Evolutionary conservation across 768 basidiomycete species (phyloP).

Genomic region (Heimioporus sp.): DNA sequence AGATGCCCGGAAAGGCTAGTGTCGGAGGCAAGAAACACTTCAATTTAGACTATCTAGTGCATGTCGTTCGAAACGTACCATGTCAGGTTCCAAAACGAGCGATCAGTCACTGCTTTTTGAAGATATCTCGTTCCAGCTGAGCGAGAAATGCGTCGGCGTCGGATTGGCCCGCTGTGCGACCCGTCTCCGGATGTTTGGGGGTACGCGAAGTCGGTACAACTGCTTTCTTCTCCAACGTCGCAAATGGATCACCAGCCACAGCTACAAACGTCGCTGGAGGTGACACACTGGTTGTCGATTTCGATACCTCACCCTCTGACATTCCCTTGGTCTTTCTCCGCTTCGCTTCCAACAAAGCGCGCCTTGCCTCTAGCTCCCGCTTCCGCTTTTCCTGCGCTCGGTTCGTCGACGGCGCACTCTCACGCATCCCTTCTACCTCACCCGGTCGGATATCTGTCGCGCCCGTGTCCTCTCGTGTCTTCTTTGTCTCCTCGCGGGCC

Average conservation of each 20-base stretch:
- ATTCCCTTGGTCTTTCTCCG: constrained; percentile 48
- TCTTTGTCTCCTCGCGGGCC: constrained; percentile 70
- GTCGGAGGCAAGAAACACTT: constrained; percentile 31
- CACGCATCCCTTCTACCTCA: constrained; percentile 76
- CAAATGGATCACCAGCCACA: constrained; percentile 46
- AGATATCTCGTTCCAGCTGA: constrained; percentile 61
- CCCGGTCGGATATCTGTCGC: constrained; percentile 63
- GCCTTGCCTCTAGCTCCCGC: constrained; percentile 68
- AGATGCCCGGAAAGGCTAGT: constrained; percentile 50
- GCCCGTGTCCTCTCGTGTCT: constrained; percentile 54
- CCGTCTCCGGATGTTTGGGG: constrained; percentile 29
- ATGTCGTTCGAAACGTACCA: constrained; percentile 1
- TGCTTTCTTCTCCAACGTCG: constrained; percentile 42
- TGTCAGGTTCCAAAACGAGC: not conserved
- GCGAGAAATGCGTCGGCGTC: constrained; percentile 66
- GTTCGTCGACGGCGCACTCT: constrained; percentile 38
- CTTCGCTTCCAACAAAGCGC: constrained; percentile 60
- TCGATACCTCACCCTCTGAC: constrained; percentile 3
- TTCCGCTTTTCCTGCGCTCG: constrained; percentile 66
- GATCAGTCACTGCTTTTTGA: constrained; percentile 19
- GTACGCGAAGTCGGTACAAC: constrained; percentile 10
- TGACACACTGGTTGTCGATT: not conserved
- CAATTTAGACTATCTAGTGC: not conserved
- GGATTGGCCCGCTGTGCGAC: constrained; percentile 9
- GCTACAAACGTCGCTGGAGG: constrained; percentile 10